Percentiles rank a stretch among this genome's conserved stretches.
phyloP scores from a whole-genome alignment of 108 stramenopile genomes.

The Cyclotella choctawhatcheeana region DNA sequence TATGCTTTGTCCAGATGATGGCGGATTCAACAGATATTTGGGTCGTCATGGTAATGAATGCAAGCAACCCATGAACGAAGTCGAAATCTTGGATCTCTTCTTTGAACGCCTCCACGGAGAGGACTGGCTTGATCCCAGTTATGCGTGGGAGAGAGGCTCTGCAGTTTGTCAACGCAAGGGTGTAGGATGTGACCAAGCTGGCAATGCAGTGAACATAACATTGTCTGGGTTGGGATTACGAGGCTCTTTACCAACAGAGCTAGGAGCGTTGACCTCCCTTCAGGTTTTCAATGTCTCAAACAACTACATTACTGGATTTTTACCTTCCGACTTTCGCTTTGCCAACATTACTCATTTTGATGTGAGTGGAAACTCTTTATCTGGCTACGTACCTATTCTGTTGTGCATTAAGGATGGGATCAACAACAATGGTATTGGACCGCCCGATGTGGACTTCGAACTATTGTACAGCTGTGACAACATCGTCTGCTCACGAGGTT shows the following conservation, averaged over 20 bases:
- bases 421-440: slow-evolving; percentile 53
- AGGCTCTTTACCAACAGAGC: slow-evolving; percentile 37
- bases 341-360: slow-evolving; percentile 41
- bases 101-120: slow-evolving; percentile 41
- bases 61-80: slow-evolving; percentile 26
- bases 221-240: slow-evolving; percentile 39
- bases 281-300: slow-evolving; percentile 39
- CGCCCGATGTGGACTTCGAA: slow-evolving; percentile 26
- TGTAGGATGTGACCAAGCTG: slow-evolving; percentile 42
- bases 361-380: slow-evolving; percentile 34
- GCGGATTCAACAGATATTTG: slow-evolving; percentile 49
- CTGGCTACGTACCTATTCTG: slow-evolving; percentile 50
- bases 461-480: slow-evolving; percentile 47
- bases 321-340: slow-evolving; percentile 59
- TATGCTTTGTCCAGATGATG: slow-evolving; percentile 45
- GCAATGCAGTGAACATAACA: slow-evolving; percentile 38
- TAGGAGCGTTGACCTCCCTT: slow-evolving; percentile 45
- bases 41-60: slow-evolving; percentile 38
- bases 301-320: slow-evolving; percentile 51
- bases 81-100: slow-evolving; percentile 49
- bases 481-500: slow-evolving; percentile 47
- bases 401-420: slow-evolving; percentile 56
- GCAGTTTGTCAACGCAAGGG: slow-evolving; percentile 40
- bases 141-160: slow-evolving; percentile 32
- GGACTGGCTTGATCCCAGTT: slow-evolving; percentile 33